Conservation (phyloP, 106 monocot genomes). For the Amphibolis antarctica region DNA sequence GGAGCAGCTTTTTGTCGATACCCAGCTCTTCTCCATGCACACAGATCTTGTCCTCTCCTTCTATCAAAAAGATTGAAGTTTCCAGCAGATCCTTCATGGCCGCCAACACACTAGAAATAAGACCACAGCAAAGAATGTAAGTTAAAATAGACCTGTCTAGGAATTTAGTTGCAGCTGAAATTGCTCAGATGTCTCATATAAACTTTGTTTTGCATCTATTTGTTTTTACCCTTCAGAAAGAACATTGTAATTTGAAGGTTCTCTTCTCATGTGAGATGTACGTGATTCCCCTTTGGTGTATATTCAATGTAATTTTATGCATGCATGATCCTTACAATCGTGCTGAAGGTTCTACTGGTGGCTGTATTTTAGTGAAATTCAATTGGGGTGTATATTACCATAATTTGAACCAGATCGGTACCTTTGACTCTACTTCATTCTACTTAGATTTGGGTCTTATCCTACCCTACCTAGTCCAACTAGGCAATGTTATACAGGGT, state of each 20-base stretch:
- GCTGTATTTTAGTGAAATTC: too few relatives aligned
- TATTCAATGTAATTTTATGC: too few relatives aligned
- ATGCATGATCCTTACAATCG: too few relatives aligned
- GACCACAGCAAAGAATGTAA: not conserved
- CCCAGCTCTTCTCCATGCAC: conserved; percentile 96
- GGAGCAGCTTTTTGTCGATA: conserved; percentile 83
- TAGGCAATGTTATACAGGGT: too few relatives aligned
- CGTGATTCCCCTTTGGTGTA: too few relatives aligned
- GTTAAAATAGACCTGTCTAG: not conserved
- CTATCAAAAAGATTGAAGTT: conserved; percentile 82
- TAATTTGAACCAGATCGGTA: too few relatives aligned
- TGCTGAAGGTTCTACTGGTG: too few relatives aligned
- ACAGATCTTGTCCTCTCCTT: conserved; percentile 93
- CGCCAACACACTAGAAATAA: not conserved
- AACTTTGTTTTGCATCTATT: not conserved
- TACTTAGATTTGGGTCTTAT: too few relatives aligned
- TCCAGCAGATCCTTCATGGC: not conserved
- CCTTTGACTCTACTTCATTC: too few relatives aligned
- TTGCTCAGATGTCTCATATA: not conserved
- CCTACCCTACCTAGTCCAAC: too few relatives aligned
- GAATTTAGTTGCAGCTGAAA: conserved; percentile 1
- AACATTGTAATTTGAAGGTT: not conserved
- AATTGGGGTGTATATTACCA: too few relatives aligned
- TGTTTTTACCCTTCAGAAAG: not conserved
- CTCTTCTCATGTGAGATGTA: too few relatives aligned